Percentiles rank a stretch among this genome's conserved stretches.
Conservation (phyloP, 768 basidiomycete species). For the Chlorophyllum brunneum region DNA sequence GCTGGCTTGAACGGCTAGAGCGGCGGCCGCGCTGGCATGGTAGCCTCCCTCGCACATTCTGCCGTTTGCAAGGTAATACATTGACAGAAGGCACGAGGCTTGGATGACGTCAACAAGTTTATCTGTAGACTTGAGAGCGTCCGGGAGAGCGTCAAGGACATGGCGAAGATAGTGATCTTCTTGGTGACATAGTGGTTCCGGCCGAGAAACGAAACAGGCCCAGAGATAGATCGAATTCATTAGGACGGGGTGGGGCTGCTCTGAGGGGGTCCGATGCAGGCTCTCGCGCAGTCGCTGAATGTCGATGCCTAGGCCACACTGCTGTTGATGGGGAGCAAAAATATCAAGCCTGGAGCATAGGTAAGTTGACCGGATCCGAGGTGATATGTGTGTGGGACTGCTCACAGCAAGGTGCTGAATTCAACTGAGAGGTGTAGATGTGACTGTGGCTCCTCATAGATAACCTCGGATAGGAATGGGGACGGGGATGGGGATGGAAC, state of each 20-base stretch:
- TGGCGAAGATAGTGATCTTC: slow-evolving; percentile 69
- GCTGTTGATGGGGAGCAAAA: slow-evolving; percentile 70
- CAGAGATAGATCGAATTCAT: slow-evolving; percentile 82
- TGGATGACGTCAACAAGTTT: slow-evolving; percentile 69
- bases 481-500: slow-evolving; percentile 50
- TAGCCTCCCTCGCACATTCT: slow-evolving; percentile 76
- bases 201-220: slow-evolving; percentile 77
- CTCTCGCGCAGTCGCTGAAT: slow-evolving; percentile 63
- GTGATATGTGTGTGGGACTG: slow-evolving; percentile 10
- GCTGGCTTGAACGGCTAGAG: slow-evolving; percentile 70
- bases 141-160: slow-evolving; percentile 58
- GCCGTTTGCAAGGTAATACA: slow-evolving; percentile 76
- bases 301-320: slow-evolving; percentile 69
- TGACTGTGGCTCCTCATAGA: slow-evolving; percentile 48
- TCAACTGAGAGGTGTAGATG: slow-evolving; percentile 51
- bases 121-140: slow-evolving; percentile 53
- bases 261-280: slow-evolving; percentile 44
- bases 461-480: slow-evolving; percentile 41
- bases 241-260: slow-evolving; percentile 72
- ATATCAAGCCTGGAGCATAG: slow-evolving; percentile 58
- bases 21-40: slow-evolving; percentile 70
- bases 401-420: slow-evolving; percentile 65
- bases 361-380: slow-evolving; percentile 15
- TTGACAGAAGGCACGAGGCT: slow-evolving; percentile 69
- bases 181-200: slow-evolving; percentile 64